A percentile compares a stretch with the other conserved stretches of the same genome.
phyloP scores from a whole-genome alignment of 768 basidiomycete species.

The Suillus lakei region DNA sequence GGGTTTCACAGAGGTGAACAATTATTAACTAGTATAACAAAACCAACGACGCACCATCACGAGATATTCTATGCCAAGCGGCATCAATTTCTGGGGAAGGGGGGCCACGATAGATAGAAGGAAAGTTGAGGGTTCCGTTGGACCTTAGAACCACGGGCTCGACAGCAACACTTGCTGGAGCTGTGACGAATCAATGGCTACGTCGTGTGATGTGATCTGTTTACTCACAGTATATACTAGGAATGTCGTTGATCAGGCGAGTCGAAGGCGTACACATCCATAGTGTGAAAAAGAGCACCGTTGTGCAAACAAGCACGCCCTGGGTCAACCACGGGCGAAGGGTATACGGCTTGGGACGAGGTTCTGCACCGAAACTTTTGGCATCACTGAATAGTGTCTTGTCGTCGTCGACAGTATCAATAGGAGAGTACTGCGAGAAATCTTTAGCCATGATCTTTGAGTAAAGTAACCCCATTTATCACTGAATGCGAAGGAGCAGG shows the following conservation, averaged over 20 bases:
- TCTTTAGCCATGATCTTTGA: neutral
- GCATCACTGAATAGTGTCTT: neutral
- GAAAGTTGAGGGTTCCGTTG: constrained; percentile 11
- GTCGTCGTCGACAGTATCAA: constrained; percentile 1
- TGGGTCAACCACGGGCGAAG: too few species aligned
- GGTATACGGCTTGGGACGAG: neutral
- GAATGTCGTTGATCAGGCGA: neutral
- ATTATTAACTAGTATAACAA: neutral
- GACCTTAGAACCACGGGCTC: constrained; percentile 13
- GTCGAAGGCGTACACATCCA: constrained; percentile 5
- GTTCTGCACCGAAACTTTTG: neutral
- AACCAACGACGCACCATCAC: constrained; percentile 1
- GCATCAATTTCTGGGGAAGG: constrained; percentile 18
- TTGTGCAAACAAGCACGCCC: constrained; percentile 2
- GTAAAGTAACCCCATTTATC: too few species aligned
- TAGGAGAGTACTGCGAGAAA: neutral
- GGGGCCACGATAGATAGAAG: constrained; percentile 11
- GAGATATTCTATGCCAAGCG: constrained; percentile 12
- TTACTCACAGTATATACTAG: constrained; percentile 3
- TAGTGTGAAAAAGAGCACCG: constrained; percentile 10
- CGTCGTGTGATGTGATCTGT: neutral
- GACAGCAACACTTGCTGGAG: constrained; percentile 14
- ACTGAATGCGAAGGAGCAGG: too few species aligned
- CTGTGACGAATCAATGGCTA: neutral
- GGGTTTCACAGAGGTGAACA: constrained; percentile 5